These are phyloP conservation scores for Talaromyces adpressus DNA, from an alignment of 495 filamentous ascomycete species.

Conservation along the genomic window DNA sequence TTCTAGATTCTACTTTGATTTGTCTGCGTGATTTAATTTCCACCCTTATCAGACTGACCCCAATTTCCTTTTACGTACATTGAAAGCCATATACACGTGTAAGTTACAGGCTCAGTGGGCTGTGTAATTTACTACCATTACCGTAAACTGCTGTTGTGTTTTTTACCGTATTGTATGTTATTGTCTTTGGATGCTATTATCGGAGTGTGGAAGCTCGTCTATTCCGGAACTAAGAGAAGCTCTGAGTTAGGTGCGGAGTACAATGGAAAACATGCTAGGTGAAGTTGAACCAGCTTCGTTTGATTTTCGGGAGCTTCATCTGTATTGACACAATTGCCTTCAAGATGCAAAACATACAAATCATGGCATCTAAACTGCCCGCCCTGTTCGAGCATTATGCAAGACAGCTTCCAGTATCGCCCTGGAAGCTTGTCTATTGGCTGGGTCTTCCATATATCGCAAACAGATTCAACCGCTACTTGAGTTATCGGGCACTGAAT, in stretches of 20 bases:
- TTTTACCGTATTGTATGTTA: not conserved
- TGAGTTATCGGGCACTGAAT: constrained; percentile 28
- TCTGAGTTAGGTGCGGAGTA: not conserved
- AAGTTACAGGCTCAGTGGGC: not conserved
- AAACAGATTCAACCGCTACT: constrained; percentile 11
- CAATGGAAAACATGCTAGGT: not conserved
- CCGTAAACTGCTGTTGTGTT: not conserved
- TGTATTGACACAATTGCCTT: not conserved
- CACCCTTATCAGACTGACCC: not conserved
- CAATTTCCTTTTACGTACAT: not conserved
- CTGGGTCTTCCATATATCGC: not conserved
- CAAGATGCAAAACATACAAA: not conserved
- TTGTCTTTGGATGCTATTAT: not conserved
- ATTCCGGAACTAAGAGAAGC: not conserved
- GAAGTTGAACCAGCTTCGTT: not conserved
- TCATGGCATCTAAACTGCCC: not conserved
- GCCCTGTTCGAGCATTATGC: not conserved
- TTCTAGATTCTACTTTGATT: not conserved
- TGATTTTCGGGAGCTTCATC: not conserved
- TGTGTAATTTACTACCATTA: not conserved
- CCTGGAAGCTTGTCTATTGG: not conserved
- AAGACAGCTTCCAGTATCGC: not conserved
- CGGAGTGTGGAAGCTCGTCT: not conserved
- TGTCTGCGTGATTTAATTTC: not conserved
- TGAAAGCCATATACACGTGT: not conserved